phyloP scores from a whole-genome alignment of 495 filamentous ascomycete genomes.

The Xylaria sp. region DNA sequence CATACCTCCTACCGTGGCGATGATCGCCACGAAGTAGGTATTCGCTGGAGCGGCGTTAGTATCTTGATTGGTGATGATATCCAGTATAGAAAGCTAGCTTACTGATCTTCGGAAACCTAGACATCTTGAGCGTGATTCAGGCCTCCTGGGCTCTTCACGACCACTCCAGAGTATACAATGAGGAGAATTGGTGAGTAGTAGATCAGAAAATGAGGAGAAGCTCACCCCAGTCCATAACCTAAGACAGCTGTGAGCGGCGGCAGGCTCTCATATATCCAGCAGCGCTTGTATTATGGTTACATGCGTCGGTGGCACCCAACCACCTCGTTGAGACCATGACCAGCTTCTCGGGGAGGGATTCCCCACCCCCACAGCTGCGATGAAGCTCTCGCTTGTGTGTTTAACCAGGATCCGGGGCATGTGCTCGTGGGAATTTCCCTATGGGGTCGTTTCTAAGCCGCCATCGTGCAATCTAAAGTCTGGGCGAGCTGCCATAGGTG shows the following conservation, averaged over 20 bases:
- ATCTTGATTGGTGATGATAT: conserved; percentile 1
- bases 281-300: conserved; percentile 8
- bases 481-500: conserved; percentile 39
- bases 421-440: not conserved
- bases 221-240: not conserved
- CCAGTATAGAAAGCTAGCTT: conserved; percentile 15
- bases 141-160: conserved; percentile 3
- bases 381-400: conserved; percentile 2
- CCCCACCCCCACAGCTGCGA: conserved; percentile 5
- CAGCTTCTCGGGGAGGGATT: not conserved
- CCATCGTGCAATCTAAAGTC: conserved; percentile 4
- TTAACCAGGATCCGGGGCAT: not conserved
- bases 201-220: conserved; percentile 16
- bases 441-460: not conserved
- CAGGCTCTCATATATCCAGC: conserved; percentile 23
- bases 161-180: not conserved
- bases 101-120: conserved; percentile 42
- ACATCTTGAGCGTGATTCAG: conserved; percentile 35
- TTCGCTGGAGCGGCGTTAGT: conserved; percentile 48
- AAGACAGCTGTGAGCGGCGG: conserved; percentile 5
- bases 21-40: conserved; percentile 67
- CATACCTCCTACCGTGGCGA: conserved; percentile 67
- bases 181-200: not conserved
- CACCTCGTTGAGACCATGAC: not conserved
- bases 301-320: conserved; percentile 9